A percentile compares a stretch with the other conserved stretches of the same genome.
These are phyloP conservation scores for Mycosarcoma maydis DNA, from an alignment of 1,284 basidiomycete genomes.

Conservation along the genomic window DNA sequence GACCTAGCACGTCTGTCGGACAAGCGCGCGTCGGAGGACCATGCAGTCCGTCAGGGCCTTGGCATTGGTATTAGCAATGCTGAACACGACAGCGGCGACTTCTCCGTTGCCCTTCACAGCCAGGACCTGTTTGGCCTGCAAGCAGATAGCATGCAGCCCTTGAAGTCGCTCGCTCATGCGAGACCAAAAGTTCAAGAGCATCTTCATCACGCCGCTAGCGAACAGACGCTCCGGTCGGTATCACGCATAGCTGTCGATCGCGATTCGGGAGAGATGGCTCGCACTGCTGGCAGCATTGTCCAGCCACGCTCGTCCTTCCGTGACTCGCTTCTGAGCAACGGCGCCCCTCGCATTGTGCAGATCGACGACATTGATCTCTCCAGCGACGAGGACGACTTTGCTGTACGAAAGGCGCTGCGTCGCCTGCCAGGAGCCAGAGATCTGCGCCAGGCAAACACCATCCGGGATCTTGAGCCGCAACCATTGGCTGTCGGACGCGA, in stretches of 20 bases:
- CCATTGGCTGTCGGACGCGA: slow-evolving; percentile 18
- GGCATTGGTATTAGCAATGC: slow-evolving; percentile 42
- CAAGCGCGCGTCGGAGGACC: slow-evolving; percentile 12
- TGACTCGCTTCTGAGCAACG: slow-evolving; percentile 28
- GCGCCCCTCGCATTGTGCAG: slow-evolving; percentile 57
- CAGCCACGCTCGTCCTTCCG: slow-evolving; percentile 17
- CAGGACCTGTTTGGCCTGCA: slow-evolving; percentile 20
- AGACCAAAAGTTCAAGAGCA: slow-evolving; percentile 19
- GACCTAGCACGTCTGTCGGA: slow-evolving; percentile 29
- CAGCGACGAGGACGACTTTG: slow-evolving; percentile 63
- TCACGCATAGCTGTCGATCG: slow-evolving; percentile 13
- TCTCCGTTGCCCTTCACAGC: neutral
- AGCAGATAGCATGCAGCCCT: slow-evolving; percentile 12
- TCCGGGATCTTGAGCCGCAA: slow-evolving; percentile 45
- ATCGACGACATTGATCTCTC: slow-evolving; percentile 64
- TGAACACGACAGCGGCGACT: neutral
- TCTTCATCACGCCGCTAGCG: slow-evolving; percentile 53
- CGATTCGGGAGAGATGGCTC: neutral
- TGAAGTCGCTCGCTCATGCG: slow-evolving; percentile 4
- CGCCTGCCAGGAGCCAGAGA: slow-evolving; percentile 60
- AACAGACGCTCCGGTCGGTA: slow-evolving; percentile 54
- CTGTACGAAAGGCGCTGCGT: slow-evolving; percentile 55
- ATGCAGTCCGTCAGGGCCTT: slow-evolving; percentile 20
- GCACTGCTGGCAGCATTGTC: slow-evolving; percentile 3
- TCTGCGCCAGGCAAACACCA: slow-evolving; percentile 55